phyloP scores from a whole-genome alignment of 352 stramenopile species.

The Phytophthora hybrid region DNA sequence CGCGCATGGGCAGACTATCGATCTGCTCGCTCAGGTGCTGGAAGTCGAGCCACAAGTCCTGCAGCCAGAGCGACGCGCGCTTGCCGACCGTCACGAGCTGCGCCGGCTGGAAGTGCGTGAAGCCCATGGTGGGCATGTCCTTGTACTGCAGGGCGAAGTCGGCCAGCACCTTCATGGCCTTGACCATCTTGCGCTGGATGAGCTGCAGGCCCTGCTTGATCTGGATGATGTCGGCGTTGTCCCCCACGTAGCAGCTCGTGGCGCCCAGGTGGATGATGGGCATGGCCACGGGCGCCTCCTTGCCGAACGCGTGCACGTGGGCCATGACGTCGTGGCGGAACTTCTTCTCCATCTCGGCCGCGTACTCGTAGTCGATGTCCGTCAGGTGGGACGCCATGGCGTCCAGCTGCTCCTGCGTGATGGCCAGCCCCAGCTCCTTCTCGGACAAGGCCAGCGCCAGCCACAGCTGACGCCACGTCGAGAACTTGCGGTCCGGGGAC shows the following conservation, averaged over 20 bases:
- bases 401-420: slow-evolving; percentile 97
- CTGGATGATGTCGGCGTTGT: slow-evolving; percentile 99
- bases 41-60: slow-evolving; percentile 98
- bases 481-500: slow-evolving; percentile 99
- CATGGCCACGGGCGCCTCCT: slow-evolving; percentile 96
- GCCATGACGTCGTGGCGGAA: slow-evolving; percentile 99
- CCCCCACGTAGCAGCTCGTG: slow-evolving; percentile 98
- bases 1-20: slow-evolving; percentile 96
- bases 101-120: slow-evolving; percentile 99
- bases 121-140: slow-evolving; percentile 98
- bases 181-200: slow-evolving; percentile 97
- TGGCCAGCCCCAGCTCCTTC: slow-evolving; percentile 97
- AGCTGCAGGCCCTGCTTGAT: slow-evolving; percentile 96
- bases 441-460: slow-evolving; percentile 96
- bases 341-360: slow-evolving; percentile 97
- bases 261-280: slow-evolving; percentile 99
- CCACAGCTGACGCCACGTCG: slow-evolving; percentile 99
- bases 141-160: slow-evolving; percentile 96
- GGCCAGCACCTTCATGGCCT: slow-evolving; percentile 96
- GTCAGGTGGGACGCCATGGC: slow-evolving; percentile 96
- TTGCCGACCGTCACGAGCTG: slow-evolving; percentile 99
- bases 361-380: slow-evolving; percentile 99
- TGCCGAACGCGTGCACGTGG: slow-evolving; percentile 98
- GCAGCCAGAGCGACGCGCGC: slow-evolving; percentile 97
- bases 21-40: slow-evolving; percentile 96